Conservation (phyloP, 2,329 filamentous ascomycete genomes). For the Ceratocystis destructans region DNA sequence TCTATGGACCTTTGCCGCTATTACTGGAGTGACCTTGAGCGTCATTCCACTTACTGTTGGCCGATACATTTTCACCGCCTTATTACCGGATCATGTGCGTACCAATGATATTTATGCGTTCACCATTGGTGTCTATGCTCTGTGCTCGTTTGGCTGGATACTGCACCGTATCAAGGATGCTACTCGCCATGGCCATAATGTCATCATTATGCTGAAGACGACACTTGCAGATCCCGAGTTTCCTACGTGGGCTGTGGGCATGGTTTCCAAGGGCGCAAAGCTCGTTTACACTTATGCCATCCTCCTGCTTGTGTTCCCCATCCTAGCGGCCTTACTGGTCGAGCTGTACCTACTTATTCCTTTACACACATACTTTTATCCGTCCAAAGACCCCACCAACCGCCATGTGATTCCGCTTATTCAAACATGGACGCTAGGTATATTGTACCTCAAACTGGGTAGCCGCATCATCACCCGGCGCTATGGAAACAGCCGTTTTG, state of each 20-base stretch:
- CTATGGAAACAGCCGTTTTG: constrained; percentile 42
- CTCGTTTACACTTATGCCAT: constrained; percentile 63
- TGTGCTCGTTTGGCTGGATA: constrained; percentile 55
- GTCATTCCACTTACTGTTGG: constrained; percentile 79
- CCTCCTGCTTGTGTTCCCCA: constrained; percentile 65
- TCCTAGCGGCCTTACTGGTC: constrained; percentile 63
- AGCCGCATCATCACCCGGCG: constrained; percentile 32
- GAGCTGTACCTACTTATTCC: constrained; percentile 85
- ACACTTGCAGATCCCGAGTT: constrained; percentile 21
- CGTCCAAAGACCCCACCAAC: constrained; percentile 23
- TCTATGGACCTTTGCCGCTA: constrained; percentile 86
- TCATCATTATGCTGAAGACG: background rate
- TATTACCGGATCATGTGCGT: constrained; percentile 57
- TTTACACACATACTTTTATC: constrained; percentile 61
- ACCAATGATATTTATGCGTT: constrained; percentile 97
- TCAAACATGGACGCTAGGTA: constrained; percentile 85
- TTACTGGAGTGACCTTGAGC: constrained; percentile 72
- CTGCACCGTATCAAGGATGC: constrained; percentile 33
- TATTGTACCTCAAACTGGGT: constrained; percentile 76
- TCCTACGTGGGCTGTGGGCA: constrained; percentile 21
- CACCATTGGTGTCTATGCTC: constrained; percentile 71
- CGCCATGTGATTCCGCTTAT: constrained; percentile 69
- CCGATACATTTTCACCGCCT: constrained; percentile 56
- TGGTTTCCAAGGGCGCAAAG: constrained; percentile 27
- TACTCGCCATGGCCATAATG: background rate